These are phyloP conservation scores for Pachysandra terminalis DNA, from an alignment of 164 flowering plant genomes.

Conservation along the genomic window DNA sequence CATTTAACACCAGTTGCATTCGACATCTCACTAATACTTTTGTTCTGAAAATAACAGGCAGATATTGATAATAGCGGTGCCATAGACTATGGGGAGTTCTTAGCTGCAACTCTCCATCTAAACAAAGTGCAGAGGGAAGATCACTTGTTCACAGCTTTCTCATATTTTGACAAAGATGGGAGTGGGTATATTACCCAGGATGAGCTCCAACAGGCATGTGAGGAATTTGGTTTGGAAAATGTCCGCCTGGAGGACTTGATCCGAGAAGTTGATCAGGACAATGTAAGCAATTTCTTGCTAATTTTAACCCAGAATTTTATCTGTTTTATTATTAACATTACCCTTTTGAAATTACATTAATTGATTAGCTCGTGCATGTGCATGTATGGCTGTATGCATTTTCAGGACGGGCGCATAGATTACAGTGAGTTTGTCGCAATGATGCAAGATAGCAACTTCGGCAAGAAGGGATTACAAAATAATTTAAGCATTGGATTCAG, in stretches of 20 bases:
- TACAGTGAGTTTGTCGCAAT: constrained; percentile 69
- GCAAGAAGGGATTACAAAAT: constrained; percentile 17
- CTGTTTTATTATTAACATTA: too few species aligned
- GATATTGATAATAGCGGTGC: constrained; percentile 25
- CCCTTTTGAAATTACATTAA: too few species aligned
- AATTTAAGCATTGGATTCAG: constrained; percentile 15
- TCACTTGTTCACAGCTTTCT: constrained; percentile 22
- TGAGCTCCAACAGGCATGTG: too few species aligned
- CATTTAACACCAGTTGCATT: too few species aligned
- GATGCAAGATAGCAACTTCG: constrained; percentile 52
- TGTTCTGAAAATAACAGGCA: constrained; percentile 12
- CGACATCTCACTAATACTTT: too few species aligned
- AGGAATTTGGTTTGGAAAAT: constrained; percentile 24
- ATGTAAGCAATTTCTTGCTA: constrained; percentile 10
- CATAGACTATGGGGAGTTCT: constrained; percentile 26
- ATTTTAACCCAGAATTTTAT: too few species aligned
- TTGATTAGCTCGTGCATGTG: too few species aligned
- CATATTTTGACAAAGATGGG: too few species aligned
- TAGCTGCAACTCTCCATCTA: constrained; percentile 23
- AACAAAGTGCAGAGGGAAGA: constrained; percentile 24
- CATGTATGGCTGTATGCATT: too few species aligned
- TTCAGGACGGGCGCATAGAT: constrained; percentile 70
- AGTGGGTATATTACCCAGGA: too few species aligned
- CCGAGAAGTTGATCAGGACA: constrained; percentile 28
- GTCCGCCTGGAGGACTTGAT: constrained; percentile 22